These are phyloP conservation scores for Massariosphaeria phaeospora DNA, from an alignment of 495 filamentous ascomycete genomes.

Conservation along the genomic window DNA sequence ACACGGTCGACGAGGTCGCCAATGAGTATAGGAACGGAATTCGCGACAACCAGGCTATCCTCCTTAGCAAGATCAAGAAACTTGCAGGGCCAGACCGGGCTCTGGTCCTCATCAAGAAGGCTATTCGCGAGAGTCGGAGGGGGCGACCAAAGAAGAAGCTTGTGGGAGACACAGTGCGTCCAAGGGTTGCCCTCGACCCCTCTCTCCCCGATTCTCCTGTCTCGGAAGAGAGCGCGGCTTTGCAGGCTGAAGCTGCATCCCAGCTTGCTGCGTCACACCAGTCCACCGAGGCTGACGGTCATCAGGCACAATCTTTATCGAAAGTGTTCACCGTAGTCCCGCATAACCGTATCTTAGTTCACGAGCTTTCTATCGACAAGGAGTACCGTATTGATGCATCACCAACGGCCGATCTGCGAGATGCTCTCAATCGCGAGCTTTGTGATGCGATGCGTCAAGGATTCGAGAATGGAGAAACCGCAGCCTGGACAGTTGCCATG, in stretches of 20 bases:
- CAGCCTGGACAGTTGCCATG: conserved; percentile 73
- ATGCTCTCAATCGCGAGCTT: conserved; percentile 58
- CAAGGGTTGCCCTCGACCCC: conserved; percentile 49
- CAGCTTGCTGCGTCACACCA: conserved; percentile 13
- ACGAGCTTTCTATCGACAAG: conserved; percentile 88
- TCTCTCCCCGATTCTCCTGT: conserved; percentile 17
- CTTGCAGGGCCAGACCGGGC: conserved; percentile 79
- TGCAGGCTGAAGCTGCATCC: conserved; percentile 25
- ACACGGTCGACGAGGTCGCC: conserved; percentile 75
- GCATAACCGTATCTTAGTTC: conserved; percentile 77
- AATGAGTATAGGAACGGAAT: conserved; percentile 91
- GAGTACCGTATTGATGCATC: conserved; percentile 60
- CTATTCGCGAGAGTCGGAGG: conserved; percentile 73
- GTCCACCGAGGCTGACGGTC: conserved; percentile 12
- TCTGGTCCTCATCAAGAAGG: conserved; percentile 73
- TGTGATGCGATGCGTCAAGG: conserved; percentile 72
- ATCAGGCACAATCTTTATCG: conserved; percentile 41
- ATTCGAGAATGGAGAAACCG: conserved; percentile 64
- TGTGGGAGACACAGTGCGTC: conserved; percentile 60
- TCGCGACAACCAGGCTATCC: conserved; percentile 81
- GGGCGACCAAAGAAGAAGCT: conserved; percentile 64
- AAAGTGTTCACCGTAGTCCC: conserved; percentile 63
- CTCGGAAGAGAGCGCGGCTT: conserved; percentile 9
- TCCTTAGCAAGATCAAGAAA: conserved; percentile 83
- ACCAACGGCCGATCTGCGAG: conserved; percentile 43